These are phyloP conservation scores for Pinus tabuliformis DNA, from an alignment of 75 land plant genomes.

Conservation along the genomic window DNA sequence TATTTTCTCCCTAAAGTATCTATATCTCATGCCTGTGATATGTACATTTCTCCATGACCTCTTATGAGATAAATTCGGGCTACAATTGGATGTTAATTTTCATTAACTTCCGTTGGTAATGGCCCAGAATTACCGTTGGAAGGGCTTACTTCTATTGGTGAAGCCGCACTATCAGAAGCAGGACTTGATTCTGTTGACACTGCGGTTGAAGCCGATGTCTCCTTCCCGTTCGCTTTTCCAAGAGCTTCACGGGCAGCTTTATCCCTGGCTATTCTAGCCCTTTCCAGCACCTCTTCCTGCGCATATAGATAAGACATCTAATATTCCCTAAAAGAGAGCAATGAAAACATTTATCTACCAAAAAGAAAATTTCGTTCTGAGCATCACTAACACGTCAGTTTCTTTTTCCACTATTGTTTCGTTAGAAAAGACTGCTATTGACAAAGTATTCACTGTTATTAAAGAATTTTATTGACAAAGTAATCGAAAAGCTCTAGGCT, in stretches of 20 bases:
- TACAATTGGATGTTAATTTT: neutral
- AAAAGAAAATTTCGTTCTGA: neutral
- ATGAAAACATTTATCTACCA: neutral
- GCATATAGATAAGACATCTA: neutral
- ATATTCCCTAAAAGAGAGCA: neutral
- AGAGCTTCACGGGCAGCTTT: slow-evolving; percentile 57
- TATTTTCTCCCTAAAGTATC: neutral
- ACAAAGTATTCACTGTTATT: too few relatives aligned
- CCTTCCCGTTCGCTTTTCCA: slow-evolving; percentile 26
- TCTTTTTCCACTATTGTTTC: neutral
- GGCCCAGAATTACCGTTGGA: neutral
- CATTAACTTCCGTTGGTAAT: neutral
- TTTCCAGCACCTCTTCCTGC: slow-evolving; percentile 67
- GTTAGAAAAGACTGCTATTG: too few relatives aligned
- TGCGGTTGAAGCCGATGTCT: slow-evolving; percentile 3
- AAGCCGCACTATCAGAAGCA: slow-evolving; percentile 4
- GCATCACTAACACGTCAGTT: neutral
- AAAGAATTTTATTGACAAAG: too few relatives aligned
- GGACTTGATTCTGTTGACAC: slow-evolving; percentile 16
- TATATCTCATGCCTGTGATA: neutral
- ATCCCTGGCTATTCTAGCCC: slow-evolving; percentile 57
- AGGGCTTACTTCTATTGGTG: neutral
- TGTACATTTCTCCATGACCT: neutral
- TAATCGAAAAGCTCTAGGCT: too few relatives aligned
- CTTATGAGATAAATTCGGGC: neutral